Evolutionary conservation across 495 filamentous ascomycete species (phyloP).

Genomic region (Penicillium waksmanii): DNA sequence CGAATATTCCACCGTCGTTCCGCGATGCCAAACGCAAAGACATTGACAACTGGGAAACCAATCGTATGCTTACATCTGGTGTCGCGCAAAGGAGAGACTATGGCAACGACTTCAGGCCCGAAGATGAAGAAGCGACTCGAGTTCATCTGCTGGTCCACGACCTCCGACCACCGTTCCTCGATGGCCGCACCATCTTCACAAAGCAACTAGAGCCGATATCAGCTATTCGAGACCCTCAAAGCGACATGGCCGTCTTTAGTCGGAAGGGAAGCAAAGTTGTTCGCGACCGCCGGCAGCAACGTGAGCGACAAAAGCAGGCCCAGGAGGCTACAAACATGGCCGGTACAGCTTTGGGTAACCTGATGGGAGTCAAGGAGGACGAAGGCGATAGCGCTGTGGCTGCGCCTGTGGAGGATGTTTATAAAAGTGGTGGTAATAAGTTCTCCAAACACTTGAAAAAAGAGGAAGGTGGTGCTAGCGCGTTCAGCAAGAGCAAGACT

Average conservation of each 20-base stretch:
- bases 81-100: constrained; percentile 89
- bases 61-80: constrained; percentile 96
- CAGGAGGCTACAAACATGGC: constrained; percentile 94
- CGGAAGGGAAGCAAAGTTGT: constrained; percentile 95
- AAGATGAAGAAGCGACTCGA: constrained; percentile 89
- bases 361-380: constrained; percentile 95
- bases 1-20: constrained; percentile 41
- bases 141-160: constrained; percentile 94
- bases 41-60: constrained; percentile 96
- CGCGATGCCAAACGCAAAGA: constrained; percentile 79
- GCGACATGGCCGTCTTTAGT: constrained; percentile 98
- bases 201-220: constrained; percentile 96
- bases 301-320: constrained; percentile 92
- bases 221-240: constrained; percentile 90
- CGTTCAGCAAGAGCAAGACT: constrained; percentile 90
- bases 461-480: constrained; percentile 77
- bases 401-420: constrained; percentile 71
- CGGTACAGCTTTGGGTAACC: constrained; percentile 87
- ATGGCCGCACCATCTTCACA: constrained; percentile 93
- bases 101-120: constrained; percentile 79
- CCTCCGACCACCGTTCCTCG: constrained; percentile 91
- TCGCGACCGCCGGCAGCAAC: constrained; percentile 85
- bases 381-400: constrained; percentile 87
- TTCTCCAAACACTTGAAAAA: constrained; percentile 92
- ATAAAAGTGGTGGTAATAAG: constrained; percentile 68